Conservation (phyloP, 768 basidiomycete species). For the Sarcodon aspratus region DNA sequence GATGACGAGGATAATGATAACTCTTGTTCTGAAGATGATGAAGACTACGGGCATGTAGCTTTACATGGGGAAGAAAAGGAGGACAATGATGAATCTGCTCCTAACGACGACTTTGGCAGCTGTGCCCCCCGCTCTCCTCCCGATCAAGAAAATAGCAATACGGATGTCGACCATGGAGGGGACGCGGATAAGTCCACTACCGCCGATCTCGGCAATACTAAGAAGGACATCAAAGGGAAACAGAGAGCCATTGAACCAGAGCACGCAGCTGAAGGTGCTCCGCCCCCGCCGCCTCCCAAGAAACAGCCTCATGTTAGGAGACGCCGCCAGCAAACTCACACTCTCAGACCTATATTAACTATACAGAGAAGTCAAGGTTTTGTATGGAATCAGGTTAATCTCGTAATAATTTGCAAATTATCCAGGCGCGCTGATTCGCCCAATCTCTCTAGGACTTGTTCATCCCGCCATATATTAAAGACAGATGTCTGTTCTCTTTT, state of each 20-base stretch:
- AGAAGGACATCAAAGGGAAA: constrained; percentile 68
- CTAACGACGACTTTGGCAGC: constrained; percentile 44
- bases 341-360: constrained; percentile 73
- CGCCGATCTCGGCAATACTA: constrained; percentile 27
- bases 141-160: constrained; percentile 18
- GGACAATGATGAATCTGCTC: constrained; percentile 42
- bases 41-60: constrained; percentile 28
- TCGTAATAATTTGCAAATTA: not conserved
- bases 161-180: constrained; percentile 23
- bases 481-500: constrained; percentile 57
- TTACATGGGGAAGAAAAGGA: constrained; percentile 16
- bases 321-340: constrained; percentile 42
- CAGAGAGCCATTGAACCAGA: constrained; percentile 67
- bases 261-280: constrained; percentile 22
- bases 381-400: constrained; percentile 79
- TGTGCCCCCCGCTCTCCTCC: constrained; percentile 14
- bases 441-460: constrained; percentile 54
- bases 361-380: constrained; percentile 84
- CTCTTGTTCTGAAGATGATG: constrained; percentile 42
- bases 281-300: constrained; percentile 15
- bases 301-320: constrained; percentile 41
- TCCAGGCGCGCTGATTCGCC: constrained; percentile 2
- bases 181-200: constrained; percentile 21
- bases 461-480: constrained; percentile 83
- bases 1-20: constrained; percentile 31